These are phyloP conservation scores for Curvularia hawaiiensis DNA, from an alignment of 2,329 filamentous ascomycete species.

Conservation along the genomic window DNA sequence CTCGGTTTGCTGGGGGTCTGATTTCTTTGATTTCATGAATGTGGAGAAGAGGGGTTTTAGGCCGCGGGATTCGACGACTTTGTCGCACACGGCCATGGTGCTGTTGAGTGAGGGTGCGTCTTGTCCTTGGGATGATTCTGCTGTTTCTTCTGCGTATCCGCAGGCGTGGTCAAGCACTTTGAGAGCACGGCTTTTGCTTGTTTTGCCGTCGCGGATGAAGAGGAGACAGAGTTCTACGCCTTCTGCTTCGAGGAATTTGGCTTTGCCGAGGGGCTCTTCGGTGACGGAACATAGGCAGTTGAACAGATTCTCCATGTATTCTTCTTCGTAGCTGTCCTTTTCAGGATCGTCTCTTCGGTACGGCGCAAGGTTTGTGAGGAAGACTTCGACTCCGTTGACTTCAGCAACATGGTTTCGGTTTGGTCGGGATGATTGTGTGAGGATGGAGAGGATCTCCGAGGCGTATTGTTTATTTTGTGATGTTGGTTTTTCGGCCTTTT, in stretches of 20 bases:
- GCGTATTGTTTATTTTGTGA: conserved; percentile 95
- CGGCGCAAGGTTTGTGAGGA: conserved; percentile 81
- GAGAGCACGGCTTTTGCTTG: conserved; percentile 77
- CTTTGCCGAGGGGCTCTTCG: conserved; percentile 75
- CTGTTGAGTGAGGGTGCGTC: conserved; percentile 31
- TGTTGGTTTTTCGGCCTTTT: conserved; percentile 69
- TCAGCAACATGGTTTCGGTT: conserved; percentile 68
- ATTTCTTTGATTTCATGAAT: conserved; percentile 69
- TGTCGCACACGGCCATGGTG: conserved; percentile 71
- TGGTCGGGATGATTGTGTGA: conserved; percentile 74
- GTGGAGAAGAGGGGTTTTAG: conserved; percentile 84
- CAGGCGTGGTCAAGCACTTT: conserved; percentile 84
- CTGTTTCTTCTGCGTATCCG: conserved; percentile 53
- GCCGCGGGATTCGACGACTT: conserved; percentile 80
- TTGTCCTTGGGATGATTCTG: conserved; percentile 17
- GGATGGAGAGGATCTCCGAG: conserved; percentile 87
- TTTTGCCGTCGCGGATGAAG: conserved; percentile 88
- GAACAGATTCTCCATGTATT: conserved; percentile 94
- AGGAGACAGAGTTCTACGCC: conserved; percentile 90
- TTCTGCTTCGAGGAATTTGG: conserved; percentile 84
- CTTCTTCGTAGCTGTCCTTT: conserved; percentile 86
- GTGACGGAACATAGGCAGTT: conserved; percentile 82
- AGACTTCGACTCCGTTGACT: conserved; percentile 74
- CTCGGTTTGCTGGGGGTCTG: conserved; percentile 70
- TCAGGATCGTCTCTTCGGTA: conserved; percentile 87